Evolutionary conservation across 2,329 filamentous ascomycete genomes (phyloP).

Genomic region (Colletotrichum abscissum): DNA sequence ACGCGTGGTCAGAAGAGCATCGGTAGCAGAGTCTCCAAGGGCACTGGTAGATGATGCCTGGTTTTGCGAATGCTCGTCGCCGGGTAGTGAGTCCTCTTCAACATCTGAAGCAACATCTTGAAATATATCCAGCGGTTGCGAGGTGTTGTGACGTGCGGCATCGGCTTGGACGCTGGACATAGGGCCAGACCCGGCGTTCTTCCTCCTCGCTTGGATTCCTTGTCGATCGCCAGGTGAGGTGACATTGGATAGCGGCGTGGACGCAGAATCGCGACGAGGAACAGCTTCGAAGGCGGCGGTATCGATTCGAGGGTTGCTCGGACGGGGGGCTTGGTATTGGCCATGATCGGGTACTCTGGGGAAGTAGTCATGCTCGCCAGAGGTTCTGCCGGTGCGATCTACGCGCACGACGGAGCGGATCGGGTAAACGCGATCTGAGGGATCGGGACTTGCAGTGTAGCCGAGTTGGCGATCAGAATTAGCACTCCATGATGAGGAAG

Average conservation of each 20-base stretch:
- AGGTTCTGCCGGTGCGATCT: conserved; percentile 61
- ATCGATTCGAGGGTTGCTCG: conserved; percentile 44
- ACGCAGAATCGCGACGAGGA: conserved; percentile 15
- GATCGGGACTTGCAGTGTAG: conserved; percentile 45
- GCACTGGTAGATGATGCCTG: background rate
- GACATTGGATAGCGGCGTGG: conserved; percentile 17
- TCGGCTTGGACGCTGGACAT: conserved; percentile 59
- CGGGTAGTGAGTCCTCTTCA: conserved; percentile 35
- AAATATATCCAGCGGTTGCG: conserved; percentile 44
- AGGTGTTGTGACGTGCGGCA: conserved; percentile 51
- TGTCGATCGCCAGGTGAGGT: conserved; percentile 38
- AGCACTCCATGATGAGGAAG: conserved; percentile 54
- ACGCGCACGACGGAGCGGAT: conserved; percentile 83
- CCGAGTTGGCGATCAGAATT: conserved; percentile 54
- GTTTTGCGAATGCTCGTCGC: conserved; percentile 12
- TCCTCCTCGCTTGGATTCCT: conserved; percentile 41
- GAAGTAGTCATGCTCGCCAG: conserved; percentile 52
- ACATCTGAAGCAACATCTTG: conserved; percentile 40
- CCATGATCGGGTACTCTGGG: conserved; percentile 47
- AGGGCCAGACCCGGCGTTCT: conserved; percentile 50
- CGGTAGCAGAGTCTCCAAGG: conserved; percentile 3
- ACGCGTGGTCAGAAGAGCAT: conserved; percentile 70
- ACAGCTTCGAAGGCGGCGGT: conserved; percentile 41
- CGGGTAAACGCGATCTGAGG: conserved; percentile 77
- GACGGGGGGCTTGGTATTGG: conserved; percentile 43